A percentile compares a stretch with the other conserved stretches of the same genome.
Evolutionary conservation across 352 stramenopile species (phyloP).

Genomic region (Globisporangium parvum): DNA sequence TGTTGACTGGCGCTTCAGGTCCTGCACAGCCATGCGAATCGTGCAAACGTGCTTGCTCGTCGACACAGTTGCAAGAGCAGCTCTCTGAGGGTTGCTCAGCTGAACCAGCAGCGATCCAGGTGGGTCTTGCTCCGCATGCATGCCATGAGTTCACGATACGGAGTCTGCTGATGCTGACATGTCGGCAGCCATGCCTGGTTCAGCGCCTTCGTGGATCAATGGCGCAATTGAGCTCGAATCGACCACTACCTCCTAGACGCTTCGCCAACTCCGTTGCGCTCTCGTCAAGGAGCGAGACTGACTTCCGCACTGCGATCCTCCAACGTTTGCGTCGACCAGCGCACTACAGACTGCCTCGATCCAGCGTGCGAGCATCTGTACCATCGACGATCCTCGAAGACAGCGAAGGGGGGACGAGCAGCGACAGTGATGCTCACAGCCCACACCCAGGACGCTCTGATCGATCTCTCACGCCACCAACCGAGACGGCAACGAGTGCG

Average conservation of each 20-base stretch:
- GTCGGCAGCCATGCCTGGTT: background rate
- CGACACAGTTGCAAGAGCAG: background rate
- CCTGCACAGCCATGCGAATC: too few relatives aligned
- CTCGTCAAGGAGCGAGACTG: background rate
- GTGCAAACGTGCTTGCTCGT: background rate
- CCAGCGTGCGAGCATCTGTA: background rate
- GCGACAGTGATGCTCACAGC: background rate
- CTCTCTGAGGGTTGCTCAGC: background rate
- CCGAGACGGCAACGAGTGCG: background rate
- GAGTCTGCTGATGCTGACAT: background rate
- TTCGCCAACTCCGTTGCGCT: background rate
- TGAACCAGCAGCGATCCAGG: background rate
- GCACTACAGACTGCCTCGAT: background rate
- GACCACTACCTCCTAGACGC: background rate
- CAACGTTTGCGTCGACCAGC: slow-evolving; percentile 10
- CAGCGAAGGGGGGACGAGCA: background rate
- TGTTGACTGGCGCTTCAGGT: background rate
- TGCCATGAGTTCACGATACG: background rate
- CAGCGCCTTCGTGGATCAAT: background rate
- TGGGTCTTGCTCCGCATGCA: background rate
- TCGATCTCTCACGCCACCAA: background rate
- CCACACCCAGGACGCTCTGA: background rate
- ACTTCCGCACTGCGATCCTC: slow-evolving; percentile 19
- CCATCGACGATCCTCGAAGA: slow-evolving; percentile 11
- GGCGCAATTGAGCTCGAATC: background rate